phyloP scores from a whole-genome alignment of 495 filamentous ascomycete species.

The Evernia prunastri region DNA sequence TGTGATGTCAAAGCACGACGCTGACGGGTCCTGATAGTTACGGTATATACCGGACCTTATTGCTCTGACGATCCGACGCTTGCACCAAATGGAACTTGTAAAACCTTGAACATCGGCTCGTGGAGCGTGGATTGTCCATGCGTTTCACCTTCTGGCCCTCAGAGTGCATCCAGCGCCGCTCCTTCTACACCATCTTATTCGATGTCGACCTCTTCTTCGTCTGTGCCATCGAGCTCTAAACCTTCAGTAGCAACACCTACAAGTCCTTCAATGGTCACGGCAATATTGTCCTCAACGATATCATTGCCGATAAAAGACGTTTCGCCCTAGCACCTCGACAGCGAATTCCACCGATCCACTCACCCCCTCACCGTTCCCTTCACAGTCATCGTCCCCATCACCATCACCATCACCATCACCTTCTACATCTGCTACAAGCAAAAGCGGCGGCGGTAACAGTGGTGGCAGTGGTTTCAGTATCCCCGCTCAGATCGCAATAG shows the following conservation, averaged over 20 bases:
- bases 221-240: neutral
- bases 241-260: neutral
- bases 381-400: neutral
- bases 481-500: neutral
- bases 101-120: neutral
- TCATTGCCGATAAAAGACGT: neutral
- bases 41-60: neutral
- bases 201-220: neutral
- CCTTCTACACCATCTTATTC: neutral
- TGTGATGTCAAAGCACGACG: neutral
- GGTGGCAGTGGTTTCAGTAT: neutral
- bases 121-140: constrained; percentile 6
- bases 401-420: neutral
- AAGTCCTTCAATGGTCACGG: neutral
- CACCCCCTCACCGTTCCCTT: too few relatives aligned
- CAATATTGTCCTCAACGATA: neutral
- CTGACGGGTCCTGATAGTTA: neutral
- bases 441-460: neutral
- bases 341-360: neutral
- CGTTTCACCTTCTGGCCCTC: neutral
- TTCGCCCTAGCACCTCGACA: neutral
- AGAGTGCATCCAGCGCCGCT: neutral
- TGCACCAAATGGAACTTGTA: neutral
- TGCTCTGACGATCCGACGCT: neutral
- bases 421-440: neutral